Evolutionary conservation across 441 rosid genomes (phyloP).

Genomic region (Croton laevigatus): DNA sequence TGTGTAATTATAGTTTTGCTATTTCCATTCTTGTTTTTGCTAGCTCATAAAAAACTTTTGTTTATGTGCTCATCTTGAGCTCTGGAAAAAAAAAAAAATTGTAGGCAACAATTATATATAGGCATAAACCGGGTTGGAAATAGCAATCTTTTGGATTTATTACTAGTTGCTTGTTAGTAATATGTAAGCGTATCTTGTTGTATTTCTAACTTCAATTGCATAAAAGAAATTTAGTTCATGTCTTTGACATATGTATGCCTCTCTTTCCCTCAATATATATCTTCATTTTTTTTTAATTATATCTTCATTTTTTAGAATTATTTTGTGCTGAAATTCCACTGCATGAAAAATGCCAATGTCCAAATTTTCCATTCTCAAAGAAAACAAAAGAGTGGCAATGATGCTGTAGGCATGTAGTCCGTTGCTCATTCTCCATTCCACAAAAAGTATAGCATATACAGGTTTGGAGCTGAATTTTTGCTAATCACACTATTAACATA

Average conservation of each 20-base stretch:
- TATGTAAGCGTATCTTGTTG: background rate
- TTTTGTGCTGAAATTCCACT: too few species aligned
- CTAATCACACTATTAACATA: too few species aligned
- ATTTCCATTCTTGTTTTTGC: constrained; percentile 38
- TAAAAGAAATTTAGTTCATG: background rate
- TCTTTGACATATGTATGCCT: background rate
- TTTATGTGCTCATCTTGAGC: too few species aligned
- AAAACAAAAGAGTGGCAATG: too few species aligned
- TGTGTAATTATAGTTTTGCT: constrained; percentile 42
- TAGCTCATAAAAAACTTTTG: background rate
- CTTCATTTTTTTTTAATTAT: too few species aligned
- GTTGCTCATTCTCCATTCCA: too few species aligned
- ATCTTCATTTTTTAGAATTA: too few species aligned
- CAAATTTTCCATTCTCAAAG: too few species aligned
- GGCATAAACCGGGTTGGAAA: constrained; percentile 35
- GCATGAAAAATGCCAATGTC: too few species aligned
- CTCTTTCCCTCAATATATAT: background rate
- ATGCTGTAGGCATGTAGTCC: too few species aligned
- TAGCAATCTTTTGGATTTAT: constrained; percentile 24
- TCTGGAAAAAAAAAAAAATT: constrained; percentile 6
- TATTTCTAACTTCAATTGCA: background rate
- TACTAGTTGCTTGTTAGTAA: background rate
- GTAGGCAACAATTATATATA: background rate
- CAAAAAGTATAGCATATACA: too few species aligned
- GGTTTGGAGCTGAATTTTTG: too few species aligned